Base-by-base conservation (phyloP, 2,329 filamentous ascomycete genomes). In the Metarhizium robertsii region DNA sequence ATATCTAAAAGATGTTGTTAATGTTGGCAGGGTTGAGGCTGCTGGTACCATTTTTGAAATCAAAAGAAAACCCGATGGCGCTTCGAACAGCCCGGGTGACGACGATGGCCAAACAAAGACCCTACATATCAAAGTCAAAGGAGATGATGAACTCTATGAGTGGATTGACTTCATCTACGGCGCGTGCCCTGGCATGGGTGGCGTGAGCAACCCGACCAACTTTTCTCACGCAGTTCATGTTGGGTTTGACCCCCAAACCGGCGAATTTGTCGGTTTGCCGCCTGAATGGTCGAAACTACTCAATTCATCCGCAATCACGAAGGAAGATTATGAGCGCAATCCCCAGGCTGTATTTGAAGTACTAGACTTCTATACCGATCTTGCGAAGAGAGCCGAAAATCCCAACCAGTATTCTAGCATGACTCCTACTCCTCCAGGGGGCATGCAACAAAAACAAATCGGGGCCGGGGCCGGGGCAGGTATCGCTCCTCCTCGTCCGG, bases 131-230 rank as follows among this genome's bases (percentile, higher is more conserved):
- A 90, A 88, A 69, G 91, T 97, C 64, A 95, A 96, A 73, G 88
- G 86, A 55, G 94, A 99, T 66, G 92, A 96, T 67, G 94, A 99
- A 63, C 84, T 99, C 54, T 99, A 99, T 71, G 91, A 95, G 65
- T 99, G 94, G 94, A 96, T 97, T 66, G 94, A 99, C 71, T 90
- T 92, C 69, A 95, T 99, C 62, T 97, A 97, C 69, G 91, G 92
- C 64, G 87, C 92, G 61, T 97, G 92, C 70, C 94, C 94, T 18
- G 92, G 90, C 59, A 96, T 97, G 90, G 92, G 94, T 59, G 94
- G 94, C 63, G 94, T 99, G 55, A 96, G 92, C 74, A 96, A 97
- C 71, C 94, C 94, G 6, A 97, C 94, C 61, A 96, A 97, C 75
- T 99, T 99, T 75, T 91, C 88, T 29, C 94, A 99, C 69, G 88